Evolutionary conservation across 495 filamentous ascomycete species (phyloP).

Genomic region (Bombardia bombarda): DNA sequence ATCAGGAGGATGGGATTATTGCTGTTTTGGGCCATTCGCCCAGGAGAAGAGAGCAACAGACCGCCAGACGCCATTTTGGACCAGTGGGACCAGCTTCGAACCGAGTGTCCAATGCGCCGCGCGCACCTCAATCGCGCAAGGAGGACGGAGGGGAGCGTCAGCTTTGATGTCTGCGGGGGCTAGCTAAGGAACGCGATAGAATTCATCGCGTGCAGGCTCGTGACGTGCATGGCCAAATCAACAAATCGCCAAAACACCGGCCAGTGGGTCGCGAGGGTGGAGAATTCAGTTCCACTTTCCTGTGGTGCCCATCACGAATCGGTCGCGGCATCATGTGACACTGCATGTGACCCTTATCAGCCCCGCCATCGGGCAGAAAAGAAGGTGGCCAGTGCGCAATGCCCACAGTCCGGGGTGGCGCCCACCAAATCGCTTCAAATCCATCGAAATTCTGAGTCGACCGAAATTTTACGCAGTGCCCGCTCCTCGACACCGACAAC

Average conservation of each 20-base stretch:
- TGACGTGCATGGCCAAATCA: neutral
- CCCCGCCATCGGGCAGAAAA: neutral
- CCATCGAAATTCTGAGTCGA: constrained; percentile 19
- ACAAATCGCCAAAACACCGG: constrained; percentile 4
- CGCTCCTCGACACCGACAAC: constrained; percentile 20
- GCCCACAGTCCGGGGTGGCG: constrained; percentile 19
- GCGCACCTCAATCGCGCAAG: constrained; percentile 25
- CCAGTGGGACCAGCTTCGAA: constrained; percentile 2
- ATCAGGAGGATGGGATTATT: constrained; percentile 23
- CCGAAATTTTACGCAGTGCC: constrained; percentile 22
- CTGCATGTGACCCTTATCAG: constrained; percentile 5
- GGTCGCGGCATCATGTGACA: constrained; percentile 20
- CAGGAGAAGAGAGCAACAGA: constrained; percentile 30
- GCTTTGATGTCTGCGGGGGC: neutral
- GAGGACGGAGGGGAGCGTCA: neutral
- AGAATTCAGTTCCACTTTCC: neutral
- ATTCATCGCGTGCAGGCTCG: too few relatives aligned
- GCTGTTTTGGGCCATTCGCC: constrained; percentile 13
- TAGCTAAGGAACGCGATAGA: neutral
- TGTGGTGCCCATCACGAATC: constrained; percentile 1
- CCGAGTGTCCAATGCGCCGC: constrained; percentile 24
- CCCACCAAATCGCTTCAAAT: constrained; percentile 6
- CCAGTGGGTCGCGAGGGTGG: neutral
- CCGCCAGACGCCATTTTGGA: constrained; percentile 29
- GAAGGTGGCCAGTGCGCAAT: constrained; percentile 17